A percentile compares a stretch with the other conserved stretches of the same genome.
These are phyloP conservation scores for Pulveroboletus sp. DNA, from an alignment of 768 basidiomycete species.

Conservation along the genomic window DNA sequence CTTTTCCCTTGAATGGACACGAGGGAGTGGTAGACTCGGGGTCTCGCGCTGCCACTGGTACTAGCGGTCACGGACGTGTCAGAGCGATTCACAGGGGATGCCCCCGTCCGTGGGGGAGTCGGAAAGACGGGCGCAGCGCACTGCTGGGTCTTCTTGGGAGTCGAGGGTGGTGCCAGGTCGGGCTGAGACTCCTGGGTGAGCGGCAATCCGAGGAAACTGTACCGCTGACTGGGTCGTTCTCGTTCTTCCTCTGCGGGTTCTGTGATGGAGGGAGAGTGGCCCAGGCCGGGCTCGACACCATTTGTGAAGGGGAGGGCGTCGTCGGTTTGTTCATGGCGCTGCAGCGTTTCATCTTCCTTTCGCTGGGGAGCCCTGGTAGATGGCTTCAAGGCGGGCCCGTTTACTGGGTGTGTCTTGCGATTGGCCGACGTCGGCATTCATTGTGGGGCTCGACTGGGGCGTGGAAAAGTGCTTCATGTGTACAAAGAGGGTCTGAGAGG, in stretches of 20 bases:
- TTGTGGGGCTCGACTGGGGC: constrained; percentile 3
- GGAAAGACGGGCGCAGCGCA: not conserved
- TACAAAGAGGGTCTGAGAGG: no score
- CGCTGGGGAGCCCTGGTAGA: constrained; percentile 14
- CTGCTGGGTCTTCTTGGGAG: constrained; percentile 13
- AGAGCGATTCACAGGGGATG: no score
- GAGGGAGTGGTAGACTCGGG: constrained; percentile 22
- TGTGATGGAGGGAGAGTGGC: not conserved
- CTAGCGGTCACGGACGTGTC: constrained; percentile 1
- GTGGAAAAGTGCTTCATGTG: no score
- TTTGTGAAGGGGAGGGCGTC: constrained; percentile 18
- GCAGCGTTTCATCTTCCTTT: not conserved
- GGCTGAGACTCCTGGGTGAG: constrained; percentile 12
- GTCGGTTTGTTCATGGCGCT: not conserved
- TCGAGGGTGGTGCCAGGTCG: constrained; percentile 3
- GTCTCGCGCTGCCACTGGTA: not conserved
- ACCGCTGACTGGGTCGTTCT: not conserved
- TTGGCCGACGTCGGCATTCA: constrained; percentile 1
- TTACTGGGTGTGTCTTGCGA: not conserved
- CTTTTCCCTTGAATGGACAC: constrained; percentile 25
- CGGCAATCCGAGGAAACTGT: constrained; percentile 22
- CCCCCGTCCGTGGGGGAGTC: not conserved
- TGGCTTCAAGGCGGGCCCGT: no score
- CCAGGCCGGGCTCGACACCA: constrained; percentile 6
- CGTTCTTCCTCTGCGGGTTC: not conserved